Base-by-base conservation (phyloP, 108 stramenopile genomes). In the Cyclotella atomus region DNA sequence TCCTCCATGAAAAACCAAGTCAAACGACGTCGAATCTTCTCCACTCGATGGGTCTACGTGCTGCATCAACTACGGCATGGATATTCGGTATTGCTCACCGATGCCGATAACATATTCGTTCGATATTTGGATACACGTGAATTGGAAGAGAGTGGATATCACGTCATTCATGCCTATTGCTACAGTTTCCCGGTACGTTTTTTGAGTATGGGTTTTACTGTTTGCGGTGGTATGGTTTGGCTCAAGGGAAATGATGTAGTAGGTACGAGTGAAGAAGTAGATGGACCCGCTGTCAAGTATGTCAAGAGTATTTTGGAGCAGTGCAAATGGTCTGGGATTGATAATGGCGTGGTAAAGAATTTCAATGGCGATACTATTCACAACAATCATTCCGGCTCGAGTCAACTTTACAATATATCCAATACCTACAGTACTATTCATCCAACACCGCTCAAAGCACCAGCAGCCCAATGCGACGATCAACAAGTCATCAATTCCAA, bases 61-160 rank as follows among this genome's bases (percentile, higher is more conserved):
- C 27, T 68, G 25, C 47, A 50, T 7, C 66, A 68, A 36, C 54
- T 68, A 43, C 46, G 33, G 25, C 27, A 28, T 30, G 71, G 71
- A 2, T 38, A 62, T 57, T 38, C 43, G 38, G 59, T 72, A 0
- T 20, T 72, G 16, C 36, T 70, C 3, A 59, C 71, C 0, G 71
- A 72, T 63, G 71, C 61, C 16, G 71, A 72, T 36, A 72, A 72
- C 28, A 72, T 72, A 20, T 72, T 72, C 47, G 47, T 72, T 24
- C 45, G 71, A 45, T 63, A 72, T 35, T 2, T 63, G 32, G 57
- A 45, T 36, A 53, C 46, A 49, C 6, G 19, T 15, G 46, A 27
- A 19, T 34, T 62, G 45, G 71, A 72, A 50, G 34, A 33, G 12
- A 35, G 46, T n/a, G 30, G 21, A 25, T 63, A 63, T 35, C 61